Evolutionary conservation across 495 filamentous ascomycete genomes (phyloP).

Genomic region (Hapsidospora chrysogenum): DNA sequence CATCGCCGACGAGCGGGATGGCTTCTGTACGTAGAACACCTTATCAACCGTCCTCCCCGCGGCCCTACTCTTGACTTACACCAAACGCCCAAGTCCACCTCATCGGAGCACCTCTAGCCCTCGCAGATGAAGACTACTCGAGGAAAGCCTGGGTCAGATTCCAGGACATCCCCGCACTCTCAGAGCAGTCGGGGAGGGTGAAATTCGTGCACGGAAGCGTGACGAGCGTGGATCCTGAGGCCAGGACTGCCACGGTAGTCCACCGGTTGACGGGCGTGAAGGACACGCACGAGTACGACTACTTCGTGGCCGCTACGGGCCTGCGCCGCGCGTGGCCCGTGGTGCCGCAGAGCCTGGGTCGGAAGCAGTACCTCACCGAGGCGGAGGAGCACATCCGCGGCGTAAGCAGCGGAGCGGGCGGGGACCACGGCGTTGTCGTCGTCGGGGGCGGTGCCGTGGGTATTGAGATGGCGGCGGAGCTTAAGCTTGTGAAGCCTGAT

Average conservation of each 20-base stretch:
- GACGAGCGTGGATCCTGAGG: constrained; percentile 29
- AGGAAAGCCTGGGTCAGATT: constrained; percentile 44
- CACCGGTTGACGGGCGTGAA: constrained; percentile 10
- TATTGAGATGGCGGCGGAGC: constrained; percentile 54
- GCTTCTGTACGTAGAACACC: constrained; percentile 41
- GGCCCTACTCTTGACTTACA: neutral
- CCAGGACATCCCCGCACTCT: constrained; percentile 40
- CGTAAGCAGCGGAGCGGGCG: constrained; percentile 15
- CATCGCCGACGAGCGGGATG: constrained; percentile 54
- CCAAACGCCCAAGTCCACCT: constrained; percentile 28
- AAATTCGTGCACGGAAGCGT: constrained; percentile 40
- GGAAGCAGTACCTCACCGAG: constrained; percentile 40
- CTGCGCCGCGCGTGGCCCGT: constrained; percentile 44
- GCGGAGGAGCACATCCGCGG: constrained; percentile 25
- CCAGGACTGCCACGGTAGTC: constrained; percentile 32
- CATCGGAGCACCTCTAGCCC: constrained; percentile 47
- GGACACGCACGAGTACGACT: constrained; percentile 39
- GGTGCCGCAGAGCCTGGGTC: constrained; percentile 37
- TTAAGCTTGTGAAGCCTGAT: constrained; percentile 39
- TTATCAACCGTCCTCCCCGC: neutral
- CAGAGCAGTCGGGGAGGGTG: constrained; percentile 31
- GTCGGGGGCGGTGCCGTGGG: constrained; percentile 51
- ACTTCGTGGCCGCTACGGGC: constrained; percentile 43
- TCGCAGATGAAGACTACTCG: constrained; percentile 37
- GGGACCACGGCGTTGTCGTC: constrained; percentile 35